phyloP scores from a whole-genome alignment of 768 basidiomycete species.

The Harrya chromipes region DNA sequence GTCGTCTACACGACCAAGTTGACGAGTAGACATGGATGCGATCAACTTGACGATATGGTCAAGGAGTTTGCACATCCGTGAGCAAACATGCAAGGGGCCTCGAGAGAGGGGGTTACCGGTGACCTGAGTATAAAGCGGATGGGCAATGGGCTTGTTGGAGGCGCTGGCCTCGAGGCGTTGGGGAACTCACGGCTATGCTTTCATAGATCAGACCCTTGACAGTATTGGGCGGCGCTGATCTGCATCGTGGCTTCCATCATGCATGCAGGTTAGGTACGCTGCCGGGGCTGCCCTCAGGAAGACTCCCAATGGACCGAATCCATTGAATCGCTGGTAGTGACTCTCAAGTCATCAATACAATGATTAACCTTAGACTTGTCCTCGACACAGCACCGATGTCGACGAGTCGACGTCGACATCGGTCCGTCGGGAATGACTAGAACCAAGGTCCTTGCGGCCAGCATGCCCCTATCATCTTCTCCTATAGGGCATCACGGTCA shows the following conservation, averaged over 20 bases:
- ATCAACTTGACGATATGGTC: slow-evolving; percentile 8
- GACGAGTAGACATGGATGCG: slow-evolving; percentile 7
- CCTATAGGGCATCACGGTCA: too few relatives aligned
- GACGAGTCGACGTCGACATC: too few relatives aligned
- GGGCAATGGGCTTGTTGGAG: slow-evolving; percentile 6
- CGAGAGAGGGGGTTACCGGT: not conserved
- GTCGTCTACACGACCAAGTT: not conserved
- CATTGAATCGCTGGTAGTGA: too few relatives aligned
- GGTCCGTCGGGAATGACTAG: too few relatives aligned
- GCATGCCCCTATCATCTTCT: too few relatives aligned
- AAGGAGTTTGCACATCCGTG: slow-evolving; percentile 13
- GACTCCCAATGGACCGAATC: too few relatives aligned
- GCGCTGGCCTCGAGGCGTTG: not conserved
- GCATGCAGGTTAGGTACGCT: too few relatives aligned
- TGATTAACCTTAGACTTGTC: too few relatives aligned
- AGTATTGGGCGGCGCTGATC: not conserved
- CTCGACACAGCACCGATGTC: too few relatives aligned
- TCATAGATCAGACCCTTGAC: slow-evolving; percentile 8
- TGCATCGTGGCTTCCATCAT: slow-evolving; percentile 2
- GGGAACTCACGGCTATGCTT: slow-evolving; percentile 1
- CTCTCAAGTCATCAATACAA: too few relatives aligned
- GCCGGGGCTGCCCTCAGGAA: too few relatives aligned
- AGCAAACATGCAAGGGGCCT: slow-evolving; percentile 7
- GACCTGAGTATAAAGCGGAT: slow-evolving; percentile 6
- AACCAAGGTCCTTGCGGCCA: too few relatives aligned